Base-by-base conservation (phyloP, 495 filamentous ascomycete genomes). In the Xylaria grammica region DNA sequence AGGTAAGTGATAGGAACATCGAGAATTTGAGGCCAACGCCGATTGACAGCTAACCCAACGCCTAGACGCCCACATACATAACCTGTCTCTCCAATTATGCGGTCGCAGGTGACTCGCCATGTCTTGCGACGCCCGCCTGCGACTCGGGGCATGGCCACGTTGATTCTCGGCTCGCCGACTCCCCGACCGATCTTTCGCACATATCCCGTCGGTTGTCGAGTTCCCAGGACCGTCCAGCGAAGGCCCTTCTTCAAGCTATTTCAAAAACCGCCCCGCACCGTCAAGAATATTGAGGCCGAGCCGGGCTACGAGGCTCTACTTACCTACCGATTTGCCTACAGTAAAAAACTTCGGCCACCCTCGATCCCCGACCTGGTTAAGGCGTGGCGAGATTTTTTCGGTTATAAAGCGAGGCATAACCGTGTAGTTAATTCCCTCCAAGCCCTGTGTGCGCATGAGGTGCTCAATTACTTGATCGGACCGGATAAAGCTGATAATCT, bases 331-430 rank as follows among this genome's bases (percentile, higher is more conserved):
- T 73, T 74, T 42, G 76, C 75, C 67, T 67, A 82, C 58, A 73
- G 76, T 26, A 77, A 84, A 42, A 66, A 77, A 30, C 74, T 79
- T 10, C 80, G 92, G 55, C 80, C 83, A 8, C 92, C 91, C 22
- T 74, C 84, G 13, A 76, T 77, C 13, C 69, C 82, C 27, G 82
- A 88, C n/a, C 72, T 96, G 0, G 75, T 85, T 0, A 75, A 80
- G 24, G 91, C 90, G 24, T 90, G 90, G 67, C 79, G 76, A 54
- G 76, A 80, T 6, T 91, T 96, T 64, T 85, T 95, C 55, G 74
- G 76, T 7, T 76, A 80, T 49, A 87, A 89, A 65, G 69, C 77
- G 15, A 73, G 76, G 50, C 71, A 73, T 19, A 70, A 78, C 1
- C 78, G 80, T 22, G 65, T 82, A 1, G 74, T 94, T 26, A 91